These are phyloP conservation scores for Pneumocystis jirovecii DNA, from an alignment of 1,139 yeast species.

Conservation along the genomic window DNA sequence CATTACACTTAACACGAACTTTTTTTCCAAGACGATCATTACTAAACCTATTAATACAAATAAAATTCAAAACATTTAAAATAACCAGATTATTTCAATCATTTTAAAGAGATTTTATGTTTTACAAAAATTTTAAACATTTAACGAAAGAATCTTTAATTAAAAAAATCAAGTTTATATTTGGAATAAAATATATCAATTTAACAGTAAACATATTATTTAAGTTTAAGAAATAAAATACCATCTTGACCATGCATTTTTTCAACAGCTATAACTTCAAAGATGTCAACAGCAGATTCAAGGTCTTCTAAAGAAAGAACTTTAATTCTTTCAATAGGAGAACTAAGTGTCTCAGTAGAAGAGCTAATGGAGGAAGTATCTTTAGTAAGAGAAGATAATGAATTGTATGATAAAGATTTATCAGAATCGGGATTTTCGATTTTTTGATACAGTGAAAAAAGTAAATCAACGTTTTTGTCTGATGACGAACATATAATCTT, in stretches of 20 bases:
- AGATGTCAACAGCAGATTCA: not conserved
- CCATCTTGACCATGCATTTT: not conserved
- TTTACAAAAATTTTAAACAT: not conserved
- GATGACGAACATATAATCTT: not conserved
- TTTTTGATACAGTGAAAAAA: not conserved
- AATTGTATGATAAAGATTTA: not conserved
- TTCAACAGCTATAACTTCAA: not conserved
- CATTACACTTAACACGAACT: slow-evolving; percentile 45
- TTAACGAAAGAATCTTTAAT: not conserved
- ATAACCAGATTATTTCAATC: slow-evolving; percentile 29
- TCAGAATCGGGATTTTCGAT: not conserved
- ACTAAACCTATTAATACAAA: not conserved
- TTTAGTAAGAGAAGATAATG: not conserved
- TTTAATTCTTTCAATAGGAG: not conserved
- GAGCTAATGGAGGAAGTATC: not conserved
- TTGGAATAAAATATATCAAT: not conserved
- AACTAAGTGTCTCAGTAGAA: not conserved
- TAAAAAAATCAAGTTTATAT: not conserved
- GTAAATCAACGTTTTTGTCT: not conserved
- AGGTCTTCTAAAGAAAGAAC: not conserved
- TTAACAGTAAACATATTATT: not conserved
- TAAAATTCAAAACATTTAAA: not conserved
- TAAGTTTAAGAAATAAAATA: not conserved
- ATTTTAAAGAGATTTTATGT: slow-evolving; percentile 13
- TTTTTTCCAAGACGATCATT: slow-evolving; percentile 61